These are phyloP conservation scores for Sporothrix inflata DNA, from an alignment of 2,329 filamentous ascomycete species.

Conservation along the genomic window DNA sequence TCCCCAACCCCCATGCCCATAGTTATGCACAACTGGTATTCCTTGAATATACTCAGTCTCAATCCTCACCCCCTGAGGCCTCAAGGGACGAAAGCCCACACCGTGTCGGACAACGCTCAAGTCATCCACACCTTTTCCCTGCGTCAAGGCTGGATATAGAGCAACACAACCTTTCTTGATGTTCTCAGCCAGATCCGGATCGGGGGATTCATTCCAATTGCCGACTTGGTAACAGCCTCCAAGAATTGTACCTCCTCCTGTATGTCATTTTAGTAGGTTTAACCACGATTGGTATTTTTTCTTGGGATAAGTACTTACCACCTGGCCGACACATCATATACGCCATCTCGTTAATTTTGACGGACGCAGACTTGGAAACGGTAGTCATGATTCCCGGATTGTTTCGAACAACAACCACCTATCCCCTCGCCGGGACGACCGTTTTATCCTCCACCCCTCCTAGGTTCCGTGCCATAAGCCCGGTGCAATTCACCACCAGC, in stretches of 20 bases:
- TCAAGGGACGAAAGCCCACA: neutral
- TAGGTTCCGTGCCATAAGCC: neutral
- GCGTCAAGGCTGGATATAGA: neutral
- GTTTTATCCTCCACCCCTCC: neutral
- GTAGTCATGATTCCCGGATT: neutral
- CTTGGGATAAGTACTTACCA: too few species aligned
- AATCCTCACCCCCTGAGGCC: neutral
- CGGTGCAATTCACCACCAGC: neutral
- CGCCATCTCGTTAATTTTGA: neutral
- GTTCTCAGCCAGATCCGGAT: neutral
- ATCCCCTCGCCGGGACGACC: neutral
- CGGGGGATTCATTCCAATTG: neutral
- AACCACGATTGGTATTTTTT: too few species aligned
- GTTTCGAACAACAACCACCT: neutral
- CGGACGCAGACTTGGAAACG: neutral
- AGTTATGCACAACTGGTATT: neutral
- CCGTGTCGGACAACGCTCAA: neutral
- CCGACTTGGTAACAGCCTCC: conserved; percentile 1
- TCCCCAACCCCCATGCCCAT: neutral
- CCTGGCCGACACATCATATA: conserved; percentile 4
- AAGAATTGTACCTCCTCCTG: neutral
- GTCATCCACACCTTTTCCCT: neutral
- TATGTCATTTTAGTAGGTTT: too few species aligned
- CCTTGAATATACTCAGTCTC: neutral
- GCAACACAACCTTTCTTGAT: neutral